phyloP scores from a whole-genome alignment of 345 rosid genomes.

The Kernera saxatilis region DNA sequence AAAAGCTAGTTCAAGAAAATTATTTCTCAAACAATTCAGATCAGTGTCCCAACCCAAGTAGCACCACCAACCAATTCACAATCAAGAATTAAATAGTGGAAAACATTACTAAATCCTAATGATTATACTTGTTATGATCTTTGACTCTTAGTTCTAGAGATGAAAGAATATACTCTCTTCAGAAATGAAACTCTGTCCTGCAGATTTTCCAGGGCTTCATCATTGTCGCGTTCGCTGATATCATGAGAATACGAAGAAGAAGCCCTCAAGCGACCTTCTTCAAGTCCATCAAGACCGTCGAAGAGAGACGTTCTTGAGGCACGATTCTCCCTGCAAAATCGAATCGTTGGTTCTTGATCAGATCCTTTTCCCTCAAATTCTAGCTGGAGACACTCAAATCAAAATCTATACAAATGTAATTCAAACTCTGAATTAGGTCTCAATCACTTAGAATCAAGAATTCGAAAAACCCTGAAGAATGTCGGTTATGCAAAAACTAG shows the following conservation, averaged over 20 bases:
- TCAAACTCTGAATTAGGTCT: background rate
- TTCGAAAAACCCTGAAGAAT: background rate
- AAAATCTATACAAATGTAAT: background rate
- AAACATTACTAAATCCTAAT: background rate
- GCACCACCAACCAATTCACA: background rate
- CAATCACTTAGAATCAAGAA: no score
- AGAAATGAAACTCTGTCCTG: constrained; percentile 71
- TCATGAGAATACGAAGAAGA: constrained; percentile 49
- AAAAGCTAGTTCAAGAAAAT: background rate
- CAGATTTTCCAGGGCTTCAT: constrained; percentile 53
- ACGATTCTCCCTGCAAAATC: constrained; percentile 56
- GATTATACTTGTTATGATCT: background rate
- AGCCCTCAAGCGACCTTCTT: constrained; percentile 71
- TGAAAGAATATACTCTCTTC: constrained; percentile 47
- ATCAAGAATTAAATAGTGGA: background rate
- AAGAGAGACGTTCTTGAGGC: constrained; percentile 55
- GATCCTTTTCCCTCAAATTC: background rate
- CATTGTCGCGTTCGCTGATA: constrained; percentile 63
- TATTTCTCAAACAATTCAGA: background rate
- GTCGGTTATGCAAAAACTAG: background rate
- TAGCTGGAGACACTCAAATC: background rate
- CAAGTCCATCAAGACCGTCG: constrained; percentile 62
- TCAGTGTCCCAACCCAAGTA: background rate
- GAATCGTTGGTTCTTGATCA: background rate
- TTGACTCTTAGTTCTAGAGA: background rate